Percentiles rank a stretch among this genome's conserved stretches.
phyloP scores from a whole-genome alignment of 139 green algal species.

The Micromonas commoda region DNA sequence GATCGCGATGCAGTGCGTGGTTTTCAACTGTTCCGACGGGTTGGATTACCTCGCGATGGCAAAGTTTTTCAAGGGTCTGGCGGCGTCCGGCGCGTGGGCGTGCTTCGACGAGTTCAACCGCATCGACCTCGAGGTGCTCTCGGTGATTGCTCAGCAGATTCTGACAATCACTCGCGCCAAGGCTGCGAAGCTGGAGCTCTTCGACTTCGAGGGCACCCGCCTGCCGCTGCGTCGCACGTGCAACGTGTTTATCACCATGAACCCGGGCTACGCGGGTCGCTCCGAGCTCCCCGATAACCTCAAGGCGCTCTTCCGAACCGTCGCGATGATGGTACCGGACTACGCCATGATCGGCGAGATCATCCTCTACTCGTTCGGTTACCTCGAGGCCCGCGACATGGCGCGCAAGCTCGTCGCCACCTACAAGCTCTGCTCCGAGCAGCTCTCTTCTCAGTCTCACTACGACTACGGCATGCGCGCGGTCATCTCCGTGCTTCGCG shows the following conservation, averaged over 20 bases:
- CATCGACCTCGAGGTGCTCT: conserved; percentile 51
- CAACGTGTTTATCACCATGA: conserved; percentile 79
- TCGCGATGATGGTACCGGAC: conserved; percentile 80
- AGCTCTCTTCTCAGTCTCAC: conserved; percentile 44
- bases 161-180: conserved; percentile 77
- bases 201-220: conserved; percentile 75
- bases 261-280: conserved; percentile 61
- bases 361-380: conserved; percentile 66
- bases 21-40: conserved; percentile 81
- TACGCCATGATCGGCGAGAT: conserved; percentile 75
- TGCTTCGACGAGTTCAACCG: conserved; percentile 59
- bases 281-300: conserved; percentile 72
- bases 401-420: conserved; percentile 76
- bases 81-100: conserved; percentile 59
- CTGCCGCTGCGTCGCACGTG: conserved; percentile 47
- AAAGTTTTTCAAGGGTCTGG: conserved; percentile 75
- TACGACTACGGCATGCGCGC: conserved; percentile 48
- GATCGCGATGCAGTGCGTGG: conserved; percentile 76
- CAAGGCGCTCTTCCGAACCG: conserved; percentile 54
- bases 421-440: conserved; percentile 51
- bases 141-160: conserved; percentile 70
- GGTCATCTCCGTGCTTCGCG: conserved; percentile 58
- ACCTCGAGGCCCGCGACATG: conserved; percentile 57
- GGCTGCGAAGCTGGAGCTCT: conserved; percentile 52
- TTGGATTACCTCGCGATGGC: conserved; percentile 75